These are phyloP conservation scores for Orobanche coerulescens DNA, from an alignment of 257 asterid species.

Conservation along the genomic window DNA sequence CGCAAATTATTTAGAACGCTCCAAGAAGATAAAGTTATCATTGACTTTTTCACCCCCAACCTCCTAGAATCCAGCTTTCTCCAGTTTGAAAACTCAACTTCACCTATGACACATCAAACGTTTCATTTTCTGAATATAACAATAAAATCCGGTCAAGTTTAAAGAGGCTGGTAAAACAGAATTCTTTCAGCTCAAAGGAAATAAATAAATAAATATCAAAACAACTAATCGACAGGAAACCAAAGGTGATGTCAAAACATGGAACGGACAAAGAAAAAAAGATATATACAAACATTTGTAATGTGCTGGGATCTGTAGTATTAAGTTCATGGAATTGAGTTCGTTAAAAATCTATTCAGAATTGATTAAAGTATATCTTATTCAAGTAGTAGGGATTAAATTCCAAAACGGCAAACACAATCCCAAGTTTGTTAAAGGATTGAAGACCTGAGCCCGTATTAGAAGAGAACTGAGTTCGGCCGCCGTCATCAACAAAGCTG, in stretches of 20 bases:
- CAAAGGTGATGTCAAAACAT: neutral
- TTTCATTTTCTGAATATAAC: slow-evolving; percentile 18
- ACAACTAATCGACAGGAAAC: neutral
- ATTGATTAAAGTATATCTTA: neutral
- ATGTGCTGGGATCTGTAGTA: neutral
- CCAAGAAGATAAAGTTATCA: slow-evolving; percentile 49
- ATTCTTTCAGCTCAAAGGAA: neutral
- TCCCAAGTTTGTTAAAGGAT: neutral
- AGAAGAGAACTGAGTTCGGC: slow-evolving; percentile 27
- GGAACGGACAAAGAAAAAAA: neutral
- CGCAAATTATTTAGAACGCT: slow-evolving; percentile 46
- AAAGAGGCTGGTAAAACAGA: slow-evolving; percentile 9
- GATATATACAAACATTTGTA: neutral
- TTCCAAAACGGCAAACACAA: neutral
- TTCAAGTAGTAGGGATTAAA: neutral
- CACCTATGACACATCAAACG: slow-evolving; percentile 32
- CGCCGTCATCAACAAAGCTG: slow-evolving; percentile 26
- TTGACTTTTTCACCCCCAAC: slow-evolving; percentile 48
- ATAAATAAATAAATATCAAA: neutral
- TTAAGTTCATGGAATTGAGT: neutral
- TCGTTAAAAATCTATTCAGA: neutral
- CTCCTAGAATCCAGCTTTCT: slow-evolving; percentile 53
- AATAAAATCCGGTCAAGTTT: neutral
- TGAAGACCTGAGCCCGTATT: slow-evolving; percentile 29
- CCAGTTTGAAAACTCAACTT: slow-evolving; percentile 47